A percentile compares a stretch with the other conserved stretches of the same genome.
phyloP scores from a whole-genome alignment of 228 moss, liverwort and hornwort genomes.

The Sphagnum fallax region DNA sequence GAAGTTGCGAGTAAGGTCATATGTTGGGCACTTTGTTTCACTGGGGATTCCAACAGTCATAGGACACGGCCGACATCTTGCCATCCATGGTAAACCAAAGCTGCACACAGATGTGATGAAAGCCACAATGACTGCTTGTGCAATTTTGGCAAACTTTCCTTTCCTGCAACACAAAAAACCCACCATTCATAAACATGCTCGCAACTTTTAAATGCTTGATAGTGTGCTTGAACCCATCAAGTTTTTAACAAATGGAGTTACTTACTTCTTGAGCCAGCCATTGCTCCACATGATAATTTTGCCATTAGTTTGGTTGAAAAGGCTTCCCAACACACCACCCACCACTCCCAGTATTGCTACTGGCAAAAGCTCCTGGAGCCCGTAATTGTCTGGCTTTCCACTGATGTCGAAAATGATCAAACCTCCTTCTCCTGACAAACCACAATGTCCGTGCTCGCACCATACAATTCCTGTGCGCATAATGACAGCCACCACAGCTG shows the following conservation, averaged over 20 bases:
- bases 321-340: conserved; percentile 40
- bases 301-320: conserved; percentile 38
- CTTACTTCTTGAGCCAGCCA: conserved; percentile 24
- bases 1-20: conserved; percentile 28
- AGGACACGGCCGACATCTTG: conserved; percentile 33
- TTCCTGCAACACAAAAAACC: conserved; percentile 18
- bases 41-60: background rate
- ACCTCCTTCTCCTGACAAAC: conserved; percentile 44
- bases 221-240: background rate
- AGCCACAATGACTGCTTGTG: conserved; percentile 21
- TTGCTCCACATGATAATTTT: conserved; percentile 20
- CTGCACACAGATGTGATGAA: conserved; percentile 34
- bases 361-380: conserved; percentile 32
- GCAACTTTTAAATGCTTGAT: too few species aligned
- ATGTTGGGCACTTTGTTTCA: conserved; percentile 18
- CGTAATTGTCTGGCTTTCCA: conserved; percentile 19
- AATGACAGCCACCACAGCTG: conserved; percentile 37
- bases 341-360: conserved; percentile 23
- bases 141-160: conserved; percentile 18
- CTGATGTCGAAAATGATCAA: conserved; percentile 42
- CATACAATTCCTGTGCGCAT: conserved; percentile 34
- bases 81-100: conserved; percentile 29
- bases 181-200: background rate
- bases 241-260: background rate
- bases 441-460: conserved; percentile 32